phyloP scores from a whole-genome alignment of 257 asterid species.

The Gentiana macrophylla region DNA sequence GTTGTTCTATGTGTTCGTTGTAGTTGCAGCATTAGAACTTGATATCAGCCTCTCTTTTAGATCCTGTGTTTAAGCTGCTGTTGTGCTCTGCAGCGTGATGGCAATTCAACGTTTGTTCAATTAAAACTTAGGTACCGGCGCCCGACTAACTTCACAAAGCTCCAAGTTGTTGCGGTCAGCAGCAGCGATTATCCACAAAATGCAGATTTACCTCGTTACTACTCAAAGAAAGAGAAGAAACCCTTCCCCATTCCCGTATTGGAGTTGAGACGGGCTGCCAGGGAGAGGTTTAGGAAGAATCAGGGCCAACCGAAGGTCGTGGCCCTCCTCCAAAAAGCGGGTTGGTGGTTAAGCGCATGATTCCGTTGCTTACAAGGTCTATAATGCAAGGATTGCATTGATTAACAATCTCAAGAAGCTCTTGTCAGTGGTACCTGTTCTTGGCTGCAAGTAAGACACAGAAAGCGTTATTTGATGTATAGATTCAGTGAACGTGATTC shows the following conservation, averaged over 20 bases:
- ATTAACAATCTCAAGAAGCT: constrained; percentile 86
- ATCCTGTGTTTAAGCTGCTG: too few relatives aligned
- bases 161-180: constrained; percentile 10
- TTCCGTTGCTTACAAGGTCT: constrained; percentile 67
- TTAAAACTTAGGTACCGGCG: too few relatives aligned
- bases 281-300: constrained; percentile 69
- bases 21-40: too few relatives aligned
- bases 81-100: too few relatives aligned
- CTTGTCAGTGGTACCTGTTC: constrained; percentile 70
- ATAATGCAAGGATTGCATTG: constrained; percentile 56
- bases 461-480: constrained; percentile 4
- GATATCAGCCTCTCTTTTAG: too few relatives aligned
- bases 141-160: too few relatives aligned
- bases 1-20: too few relatives aligned
- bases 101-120: too few relatives aligned
- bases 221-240: constrained; percentile 53
- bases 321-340: constrained; percentile 83
- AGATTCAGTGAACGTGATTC: too few relatives aligned
- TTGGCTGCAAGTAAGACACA: constrained; percentile 76
- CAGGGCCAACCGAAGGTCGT: constrained; percentile 43
- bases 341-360: constrained; percentile 53
- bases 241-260: constrained; percentile 88
- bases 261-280: constrained; percentile 82
- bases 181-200: constrained; percentile 67
- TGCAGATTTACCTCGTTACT: constrained; percentile 73